Evolutionary conservation across 306 rosid genomes (phyloP).

Genomic region (Pyrus pyrifolia): DNA sequence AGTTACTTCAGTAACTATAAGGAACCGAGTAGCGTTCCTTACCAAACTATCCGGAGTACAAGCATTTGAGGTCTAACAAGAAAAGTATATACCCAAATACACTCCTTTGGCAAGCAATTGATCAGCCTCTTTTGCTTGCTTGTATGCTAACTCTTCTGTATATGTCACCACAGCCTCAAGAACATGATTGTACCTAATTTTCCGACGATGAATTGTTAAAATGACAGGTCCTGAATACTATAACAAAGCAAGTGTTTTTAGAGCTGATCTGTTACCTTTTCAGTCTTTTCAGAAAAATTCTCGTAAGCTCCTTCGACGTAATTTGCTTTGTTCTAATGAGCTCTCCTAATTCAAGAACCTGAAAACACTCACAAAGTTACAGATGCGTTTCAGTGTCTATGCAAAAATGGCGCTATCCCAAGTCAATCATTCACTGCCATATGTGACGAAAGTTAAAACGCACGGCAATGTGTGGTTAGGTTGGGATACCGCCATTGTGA

Average conservation of each 20-base stretch:
- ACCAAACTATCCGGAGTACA: no score
- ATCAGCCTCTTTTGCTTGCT: conserved; percentile 78
- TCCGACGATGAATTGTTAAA: background rate
- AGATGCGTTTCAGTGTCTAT: no score
- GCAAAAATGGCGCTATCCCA: no score
- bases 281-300: conserved; percentile 57
- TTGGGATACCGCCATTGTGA: no score
- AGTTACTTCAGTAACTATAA: no score
- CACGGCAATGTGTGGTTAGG: no score
- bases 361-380: background rate
- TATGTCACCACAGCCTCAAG: conserved; percentile 66
- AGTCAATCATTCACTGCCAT: no score
- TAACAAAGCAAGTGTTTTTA: conserved; percentile 2
- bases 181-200: conserved; percentile 52
- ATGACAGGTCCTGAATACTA: background rate
- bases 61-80: background rate
- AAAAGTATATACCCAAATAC: conserved; percentile 49
- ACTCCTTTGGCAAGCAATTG: conserved; percentile 56
- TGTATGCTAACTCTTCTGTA: conserved; percentile 66
- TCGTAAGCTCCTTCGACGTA: conserved; percentile 67
- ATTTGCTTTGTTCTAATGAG: conserved; percentile 62
- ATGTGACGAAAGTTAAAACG: no score
- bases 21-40: no score
- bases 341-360: conserved; percentile 77
- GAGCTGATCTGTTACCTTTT: conserved; percentile 40